Evolutionary conservation across 352 stramenopile species (phyloP), one percentile per base, ranked within the genome.

Genomic region (Phytophthora melonis): DNA sequence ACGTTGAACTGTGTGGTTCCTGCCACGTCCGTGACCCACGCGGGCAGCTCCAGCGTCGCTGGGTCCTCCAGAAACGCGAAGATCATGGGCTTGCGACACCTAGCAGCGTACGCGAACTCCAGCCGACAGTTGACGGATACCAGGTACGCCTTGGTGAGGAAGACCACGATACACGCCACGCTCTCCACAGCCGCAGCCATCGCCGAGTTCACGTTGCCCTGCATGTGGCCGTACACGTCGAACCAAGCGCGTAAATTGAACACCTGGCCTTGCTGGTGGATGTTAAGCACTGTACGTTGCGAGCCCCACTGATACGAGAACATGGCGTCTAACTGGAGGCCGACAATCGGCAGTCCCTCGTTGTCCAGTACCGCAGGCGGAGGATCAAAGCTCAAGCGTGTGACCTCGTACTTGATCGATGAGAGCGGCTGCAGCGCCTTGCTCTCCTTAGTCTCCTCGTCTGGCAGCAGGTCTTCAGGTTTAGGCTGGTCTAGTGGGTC

Each of bases 211-310:
- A 89, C 79, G 49, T 89, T 91, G 49, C 84, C 84, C 50, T 91
- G 81, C 80, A 91, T 91, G 78, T 90, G 73, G 39, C 84, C 82
- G 34, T 79, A 89, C 27, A 91, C 79, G 45, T 89, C 80, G 43
- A 89, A 82, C 84, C 84, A 91, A 21, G 81, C 75, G 41, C 79
- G 71, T 9, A 87, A 18, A 8, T 77, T 78, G 58, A 74, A 68
- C 3, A 88, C 70, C 10, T 58, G 61, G 11, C 80, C 80, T 25
- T 89, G 80, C 52, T 87, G 72, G 39, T 87, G 65, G 45, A 90
- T 71, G 5, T 77, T 68, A 10, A 89, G 68, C 14, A 91, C 73
- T 5, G 69, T 68, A 7, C 60, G 25, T 30, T 91, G 82, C 3
- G 69, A 74, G 0, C 78, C 75, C 82, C 84, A 91, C 34, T 89